Evolutionary conservation across 2,329 filamentous ascomycete species (phyloP), one percentile per base, ranked within the genome.

Genomic region (Periglandula ipomoeae): DNA sequence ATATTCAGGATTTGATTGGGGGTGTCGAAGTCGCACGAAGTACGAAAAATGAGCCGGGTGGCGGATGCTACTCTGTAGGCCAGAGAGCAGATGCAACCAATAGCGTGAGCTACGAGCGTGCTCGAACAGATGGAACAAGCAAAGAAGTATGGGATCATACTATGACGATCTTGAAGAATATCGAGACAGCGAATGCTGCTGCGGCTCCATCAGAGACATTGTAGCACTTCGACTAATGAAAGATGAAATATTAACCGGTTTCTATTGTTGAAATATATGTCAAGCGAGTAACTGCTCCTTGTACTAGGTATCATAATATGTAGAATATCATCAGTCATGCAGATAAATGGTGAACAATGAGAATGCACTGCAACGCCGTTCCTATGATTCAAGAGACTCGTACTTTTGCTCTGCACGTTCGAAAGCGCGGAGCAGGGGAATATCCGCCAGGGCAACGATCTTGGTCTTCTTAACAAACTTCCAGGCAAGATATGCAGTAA

Each of bases 381-480:
- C 22, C 50, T 50, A 55, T 43, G 37, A 50, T 47, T 47, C 40
- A 5, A 51, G 35, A 4, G 32, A 43, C 10, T 45, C 39, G 22
- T 55, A 47, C 37, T 51, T 53, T 37, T 57, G 52, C 17, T 71
- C 69, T 10, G 66, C 67, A 55, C 76, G 73, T 17, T 71, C 66
- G 3, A 83, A 68, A 0, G 77, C 78, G 8, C 73, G 71, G 1
- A 64, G 59, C 0, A 83, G 61, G 0, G 78, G 75, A 34, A 83
- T 73, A 4, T 72, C 67, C 10, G 69, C 63, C 4, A 82, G 61
- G 0, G 71, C 61, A 7, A 78, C 65, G 9, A 79, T 58, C 48
- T 75, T 76, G 0, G 83, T 84, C 54, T 78, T 75, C 60, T 84
- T 85, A 59, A 76, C 66, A 32, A 82, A 62, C 62, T 88, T 87